Evolutionary conservation across 805 yeast genomes (phyloP), one percentile per base, ranked within the genome.

Genomic region (Cyberlindnera nakhonratchasimensis): DNA sequence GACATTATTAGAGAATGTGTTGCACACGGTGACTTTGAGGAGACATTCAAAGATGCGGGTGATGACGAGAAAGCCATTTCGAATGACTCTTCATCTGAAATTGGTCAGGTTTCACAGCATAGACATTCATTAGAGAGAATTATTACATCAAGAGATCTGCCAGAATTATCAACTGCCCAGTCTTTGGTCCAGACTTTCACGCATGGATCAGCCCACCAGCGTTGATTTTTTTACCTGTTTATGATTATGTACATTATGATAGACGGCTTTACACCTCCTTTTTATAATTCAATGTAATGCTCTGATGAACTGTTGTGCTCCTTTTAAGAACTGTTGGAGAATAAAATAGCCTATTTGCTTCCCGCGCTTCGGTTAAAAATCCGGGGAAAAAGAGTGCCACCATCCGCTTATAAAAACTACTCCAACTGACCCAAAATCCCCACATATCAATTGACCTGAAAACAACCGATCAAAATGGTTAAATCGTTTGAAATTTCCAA

Each of bases 1-100:
- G 91, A 85, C 53, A 80, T 85, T 46, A 71, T 85, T 40, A 64
- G 93, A 53, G 93, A 39, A 66, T 72, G 48, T 89, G 91, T 41
- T 81, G 79, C 55, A 76, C 73, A 56, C 76, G 72, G 53, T 71
- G 72, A 30, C 80, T 79, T 60, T 82, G 84, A n/a, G 63, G 43
- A 43, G 21, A 16, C n/a, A 2, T 28, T 30, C 35, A 22, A 10
- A 7, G 37, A 28, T 3, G 7, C 10, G 6, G 14, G 4, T 7
- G 47, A 41, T 31, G 53, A 49, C 19, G 48, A 49, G 37, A 43
- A 43, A 36, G 42, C 33, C 16, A 23, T 37, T 8, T 42, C 47
- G 3, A 35, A 43, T 14, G 45, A 37, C n/a, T 43, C 46, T 4
- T 29, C 45, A 12, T 39, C 46, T 2, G 36, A 22, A 18, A n/a